Conservation (phyloP, 2,329 filamentous ascomycete species). For the Trichoderma semiorbis region DNA sequence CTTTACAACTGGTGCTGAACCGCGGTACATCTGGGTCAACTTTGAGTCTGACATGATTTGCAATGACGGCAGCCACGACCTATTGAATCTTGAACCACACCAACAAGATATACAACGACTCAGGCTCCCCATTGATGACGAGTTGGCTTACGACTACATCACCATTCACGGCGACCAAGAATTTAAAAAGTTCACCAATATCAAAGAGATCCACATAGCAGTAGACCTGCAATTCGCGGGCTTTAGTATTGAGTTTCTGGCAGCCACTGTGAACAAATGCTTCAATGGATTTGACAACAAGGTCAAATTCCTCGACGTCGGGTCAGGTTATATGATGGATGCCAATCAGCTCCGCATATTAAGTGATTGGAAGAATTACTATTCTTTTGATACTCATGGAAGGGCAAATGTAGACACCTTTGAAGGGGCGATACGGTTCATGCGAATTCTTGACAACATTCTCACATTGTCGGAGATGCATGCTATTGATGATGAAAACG, state of each 20-base stretch:
- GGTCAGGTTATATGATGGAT: neutral
- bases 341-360: neutral
- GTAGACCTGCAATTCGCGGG: neutral
- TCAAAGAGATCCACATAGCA: neutral
- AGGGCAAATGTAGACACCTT: neutral
- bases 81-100: accelerated
- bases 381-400: neutral
- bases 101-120: neutral
- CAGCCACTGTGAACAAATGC: neutral
- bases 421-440: neutral
- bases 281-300: neutral
- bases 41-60: neutral
- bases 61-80: neutral
- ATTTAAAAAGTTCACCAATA: neutral
- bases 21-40: neutral
- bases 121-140: neutral
- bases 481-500: neutral
- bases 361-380: neutral
- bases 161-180: neutral
- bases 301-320: neutral
- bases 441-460: neutral
- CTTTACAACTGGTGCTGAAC: neutral
- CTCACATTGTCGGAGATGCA: neutral
- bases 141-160: neutral
- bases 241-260: neutral